These are phyloP conservation scores for Aspergillus calidoustus DNA, from an alignment of 2,329 filamentous ascomycete species.

Conservation along the genomic window DNA sequence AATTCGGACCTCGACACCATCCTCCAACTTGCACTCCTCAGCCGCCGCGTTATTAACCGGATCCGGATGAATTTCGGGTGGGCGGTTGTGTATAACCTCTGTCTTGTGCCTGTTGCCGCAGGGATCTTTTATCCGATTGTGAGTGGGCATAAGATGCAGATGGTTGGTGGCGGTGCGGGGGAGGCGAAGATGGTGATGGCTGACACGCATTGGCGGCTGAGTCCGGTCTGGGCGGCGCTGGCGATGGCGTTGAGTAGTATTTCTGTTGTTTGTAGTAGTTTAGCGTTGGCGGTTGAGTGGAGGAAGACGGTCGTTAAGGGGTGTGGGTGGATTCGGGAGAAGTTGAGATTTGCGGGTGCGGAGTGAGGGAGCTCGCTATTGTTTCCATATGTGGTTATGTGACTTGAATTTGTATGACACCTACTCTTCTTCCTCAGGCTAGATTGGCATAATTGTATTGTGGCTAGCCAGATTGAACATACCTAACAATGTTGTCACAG, in stretches of 20 bases:
- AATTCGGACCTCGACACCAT: conserved; percentile 72
- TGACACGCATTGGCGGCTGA: conserved; percentile 50
- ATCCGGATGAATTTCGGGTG: conserved; percentile 86
- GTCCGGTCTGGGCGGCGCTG: conserved; percentile 75
- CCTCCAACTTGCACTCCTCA: conserved; percentile 74
- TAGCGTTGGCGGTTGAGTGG: conserved; percentile 65
- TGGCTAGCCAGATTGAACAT: neutral
- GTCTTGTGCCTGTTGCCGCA: conserved; percentile 79
- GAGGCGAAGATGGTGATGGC: conserved; percentile 35
- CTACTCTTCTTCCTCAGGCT: neutral
- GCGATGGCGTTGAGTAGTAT: conserved; percentile 94
- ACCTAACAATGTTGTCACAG: neutral
- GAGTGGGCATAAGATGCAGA: conserved; percentile 42
- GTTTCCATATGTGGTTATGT: neutral
- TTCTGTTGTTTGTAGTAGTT: conserved; percentile 82
- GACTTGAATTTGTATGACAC: neutral
- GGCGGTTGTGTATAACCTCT: conserved; percentile 80
- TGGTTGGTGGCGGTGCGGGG: conserved; percentile 26
- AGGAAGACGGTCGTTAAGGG: conserved; percentile 28
- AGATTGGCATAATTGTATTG: neutral
- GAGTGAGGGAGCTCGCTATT: neutral
- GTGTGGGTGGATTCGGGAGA: neutral
- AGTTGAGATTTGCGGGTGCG: neutral
- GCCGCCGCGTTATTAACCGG: conserved; percentile 71
- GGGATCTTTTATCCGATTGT: conserved; percentile 73